Evolutionary conservation across 768 basidiomycete species (phyloP), one percentile per base, ranked within the genome.

Genomic region (Austroboletus eburneus): DNA sequence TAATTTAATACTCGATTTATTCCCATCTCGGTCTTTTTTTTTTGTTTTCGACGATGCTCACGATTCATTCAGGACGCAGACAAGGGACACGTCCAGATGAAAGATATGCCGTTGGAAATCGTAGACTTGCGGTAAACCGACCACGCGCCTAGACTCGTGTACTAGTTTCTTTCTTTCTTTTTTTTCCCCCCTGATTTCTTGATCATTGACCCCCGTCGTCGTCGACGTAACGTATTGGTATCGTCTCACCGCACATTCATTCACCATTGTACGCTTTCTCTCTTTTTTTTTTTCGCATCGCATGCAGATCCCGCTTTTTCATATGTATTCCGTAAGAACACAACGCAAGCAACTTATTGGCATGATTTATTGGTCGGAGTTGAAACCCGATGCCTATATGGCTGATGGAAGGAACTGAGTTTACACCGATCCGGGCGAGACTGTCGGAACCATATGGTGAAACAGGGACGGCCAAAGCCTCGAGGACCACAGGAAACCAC

Each of bases 1-100:
- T n/a, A n/a, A n/a, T n/a, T n/a, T n/a, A n/a, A n/a, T n/a, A n/a
- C n/a, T n/a, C n/a, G n/a, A n/a, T n/a, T n/a, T n/a, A n/a, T n/a
- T n/a, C n/a, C n/a, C n/a, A n/a, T n/a, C n/a, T n/a, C n/a, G n/a
- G 25, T 27, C 10, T 27, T 10, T 27, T 5, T 27, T 27, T 27
- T 20, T 42, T 18, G 29, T 38, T 37, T 34, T 5, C 21, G 14
- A 24, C 36, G 27, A 18, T 24, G 8, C 30, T 3, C 21, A 33
- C 25, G 20, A 24, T 27, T 14, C 12, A 32, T 25, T 24, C 18
- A 91, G 83, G 91, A 92, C 55, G 86, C 86, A 18, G 89, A 90
- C 57, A 88, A 83, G 61, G 86, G 85, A 0, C 91, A 93, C 63
- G 88, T 91, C 9, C 78, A 81, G 57, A 85, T 87, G 75, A 82